These are phyloP conservation scores for Erythrophleum fordii DNA, from an alignment of 306 rosid genomes.

Conservation along the genomic window DNA sequence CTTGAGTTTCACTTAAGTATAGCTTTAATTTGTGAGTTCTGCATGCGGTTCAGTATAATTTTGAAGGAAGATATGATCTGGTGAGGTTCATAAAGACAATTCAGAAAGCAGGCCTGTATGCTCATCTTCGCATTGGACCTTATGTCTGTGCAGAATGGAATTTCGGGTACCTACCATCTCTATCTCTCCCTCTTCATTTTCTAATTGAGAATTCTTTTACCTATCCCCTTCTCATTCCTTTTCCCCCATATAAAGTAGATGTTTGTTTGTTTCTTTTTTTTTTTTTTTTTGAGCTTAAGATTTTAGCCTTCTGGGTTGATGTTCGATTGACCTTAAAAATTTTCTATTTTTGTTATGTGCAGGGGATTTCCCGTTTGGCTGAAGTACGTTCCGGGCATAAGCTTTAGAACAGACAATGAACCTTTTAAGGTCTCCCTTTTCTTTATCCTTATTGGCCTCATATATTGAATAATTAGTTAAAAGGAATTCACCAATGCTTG, in stretches of 20 bases:
- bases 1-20: slow-evolving; percentile 4
- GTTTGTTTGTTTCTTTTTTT: slow-evolving; percentile 27
- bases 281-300: not conserved
- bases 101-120: slow-evolving; percentile 92
- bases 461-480: not conserved
- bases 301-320: slow-evolving; percentile 21
- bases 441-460: slow-evolving; percentile 16
- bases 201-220: not conserved
- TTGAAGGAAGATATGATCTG: slow-evolving; percentile 88
- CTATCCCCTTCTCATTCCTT: not conserved
- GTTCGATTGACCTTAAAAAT: not conserved
- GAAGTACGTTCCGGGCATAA: slow-evolving; percentile 95
- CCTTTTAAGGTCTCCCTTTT: slow-evolving; percentile 80
- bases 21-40: slow-evolving; percentile 29
- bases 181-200: slow-evolving; percentile 4
- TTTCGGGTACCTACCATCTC: slow-evolving; percentile 71
- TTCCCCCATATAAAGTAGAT: slow-evolving; percentile 6
- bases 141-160: slow-evolving; percentile 99
- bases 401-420: slow-evolving; percentile 98
- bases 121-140: slow-evolving; percentile 97
- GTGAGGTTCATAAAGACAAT: slow-evolving; percentile 88
- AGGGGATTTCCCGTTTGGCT: slow-evolving; percentile 99
- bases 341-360: slow-evolving; percentile 33
- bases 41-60: slow-evolving; percentile 73
- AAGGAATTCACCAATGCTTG: not conserved